phyloP scores from a whole-genome alignment of 495 filamentous ascomycete species.

The Hyaloscypha variabilis region DNA sequence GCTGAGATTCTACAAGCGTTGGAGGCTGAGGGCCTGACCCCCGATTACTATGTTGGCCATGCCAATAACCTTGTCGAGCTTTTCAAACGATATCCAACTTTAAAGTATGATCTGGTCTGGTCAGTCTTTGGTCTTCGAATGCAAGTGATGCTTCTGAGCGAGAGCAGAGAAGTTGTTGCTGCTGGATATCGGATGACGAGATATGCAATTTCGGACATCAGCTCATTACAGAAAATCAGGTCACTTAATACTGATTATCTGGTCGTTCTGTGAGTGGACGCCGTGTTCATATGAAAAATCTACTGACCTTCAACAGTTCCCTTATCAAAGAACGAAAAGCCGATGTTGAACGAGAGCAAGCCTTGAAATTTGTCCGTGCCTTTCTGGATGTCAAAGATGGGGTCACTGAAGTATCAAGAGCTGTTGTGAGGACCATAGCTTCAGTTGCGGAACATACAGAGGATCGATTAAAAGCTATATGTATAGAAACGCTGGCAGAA shows the following conservation, averaged over 20 bases:
- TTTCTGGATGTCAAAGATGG: conserved; percentile 97
- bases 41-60: conserved; percentile 91
- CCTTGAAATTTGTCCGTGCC: conserved; percentile 91
- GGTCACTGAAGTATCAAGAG: conserved; percentile 82
- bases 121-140: conserved; percentile 89
- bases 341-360: conserved; percentile 95
- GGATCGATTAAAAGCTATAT: conserved; percentile 86
- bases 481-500: conserved; percentile 89
- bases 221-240: conserved; percentile 86
- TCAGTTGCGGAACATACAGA: conserved; percentile 87
- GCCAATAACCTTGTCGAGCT: conserved; percentile 91
- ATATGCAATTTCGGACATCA: conserved; percentile 90
- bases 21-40: conserved; percentile 81
- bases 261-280: conserved; percentile 65
- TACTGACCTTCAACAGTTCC: conserved; percentile 51
- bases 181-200: conserved; percentile 91
- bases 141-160: conserved; percentile 92
- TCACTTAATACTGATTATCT: conserved; percentile 87
- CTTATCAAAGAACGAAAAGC: conserved; percentile 94
- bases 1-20: conserved; percentile 85
- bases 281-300: background rate
- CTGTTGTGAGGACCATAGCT: conserved; percentile 83
- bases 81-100: conserved; percentile 87
- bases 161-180: conserved; percentile 93
- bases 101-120: conserved; percentile 97